Percentiles rank a stretch among this genome's conserved stretches.
Evolutionary conservation across 106 monocot species (phyloP).

Genomic region (Posidonia australis): DNA sequence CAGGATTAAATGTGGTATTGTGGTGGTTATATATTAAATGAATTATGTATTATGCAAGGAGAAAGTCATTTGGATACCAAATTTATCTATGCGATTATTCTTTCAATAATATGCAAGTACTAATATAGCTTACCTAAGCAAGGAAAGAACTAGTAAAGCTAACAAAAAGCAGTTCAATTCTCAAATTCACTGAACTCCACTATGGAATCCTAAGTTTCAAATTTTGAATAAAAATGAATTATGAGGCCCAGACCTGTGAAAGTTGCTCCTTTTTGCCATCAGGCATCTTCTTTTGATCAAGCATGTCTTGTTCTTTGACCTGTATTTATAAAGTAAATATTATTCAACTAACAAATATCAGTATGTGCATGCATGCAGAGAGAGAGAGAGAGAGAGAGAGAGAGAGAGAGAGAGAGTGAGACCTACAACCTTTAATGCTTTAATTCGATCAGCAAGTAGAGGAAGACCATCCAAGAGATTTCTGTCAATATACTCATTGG

Average conservation of each 20-base stretch:
- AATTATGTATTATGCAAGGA: no score
- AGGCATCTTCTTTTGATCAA: slow-evolving; percentile 33
- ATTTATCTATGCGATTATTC: no score
- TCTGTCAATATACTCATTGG: slow-evolving; percentile 54
- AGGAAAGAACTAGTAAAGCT: no score
- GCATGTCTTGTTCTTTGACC: slow-evolving; percentile 71
- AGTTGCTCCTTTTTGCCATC: slow-evolving; percentile 15
- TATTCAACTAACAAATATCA: not conserved
- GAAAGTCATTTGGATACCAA: no score
- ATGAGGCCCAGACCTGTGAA: slow-evolving; percentile 15
- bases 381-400: not conserved
- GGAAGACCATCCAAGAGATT: slow-evolving; percentile 75
- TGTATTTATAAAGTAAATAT: slow-evolving; percentile 17
- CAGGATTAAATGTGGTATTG: no score
- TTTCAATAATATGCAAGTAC: no score
- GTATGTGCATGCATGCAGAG: not conserved
- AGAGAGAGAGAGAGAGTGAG: not conserved
- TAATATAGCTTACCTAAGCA: no score
- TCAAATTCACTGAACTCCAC: no score
- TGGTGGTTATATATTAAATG: no score
- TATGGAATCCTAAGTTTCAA: no score
- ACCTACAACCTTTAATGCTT: slow-evolving; percentile 52
- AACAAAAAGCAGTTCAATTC: no score
- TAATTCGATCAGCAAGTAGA: slow-evolving; percentile 60
- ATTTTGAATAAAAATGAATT: not conserved